phyloP scores from a whole-genome alignment of 2,329 filamentous ascomycete genomes.

The Macrophomina tecta region DNA sequence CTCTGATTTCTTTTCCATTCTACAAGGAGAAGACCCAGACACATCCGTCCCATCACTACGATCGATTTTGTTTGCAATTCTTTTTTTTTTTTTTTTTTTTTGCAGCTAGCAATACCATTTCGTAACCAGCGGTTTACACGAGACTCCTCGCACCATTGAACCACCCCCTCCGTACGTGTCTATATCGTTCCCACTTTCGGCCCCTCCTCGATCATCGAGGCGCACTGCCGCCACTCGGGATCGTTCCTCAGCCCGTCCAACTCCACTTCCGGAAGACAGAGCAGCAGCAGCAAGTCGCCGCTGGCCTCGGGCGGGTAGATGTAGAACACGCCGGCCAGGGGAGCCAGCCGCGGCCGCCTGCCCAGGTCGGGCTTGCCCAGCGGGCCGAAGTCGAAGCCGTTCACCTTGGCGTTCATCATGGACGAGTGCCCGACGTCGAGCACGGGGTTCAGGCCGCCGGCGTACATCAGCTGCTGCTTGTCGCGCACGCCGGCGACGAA shows the following conservation, averaged over 20 bases:
- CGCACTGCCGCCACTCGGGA: background rate
- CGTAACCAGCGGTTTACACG: too few species aligned
- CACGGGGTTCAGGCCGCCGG: constrained; percentile 31
- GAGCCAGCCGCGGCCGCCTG: constrained; percentile 16
- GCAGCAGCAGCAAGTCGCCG: background rate
- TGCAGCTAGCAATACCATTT: too few species aligned
- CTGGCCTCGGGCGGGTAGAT: constrained; percentile 27
- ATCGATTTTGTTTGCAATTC: too few species aligned
- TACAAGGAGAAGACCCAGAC: too few species aligned
- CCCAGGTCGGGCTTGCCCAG: constrained; percentile 30
- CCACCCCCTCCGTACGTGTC: too few species aligned
- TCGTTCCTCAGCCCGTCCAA: background rate
- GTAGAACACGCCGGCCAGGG: constrained; percentile 25
- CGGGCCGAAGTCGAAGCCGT: constrained; percentile 30
- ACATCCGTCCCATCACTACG: too few species aligned
- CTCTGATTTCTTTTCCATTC: too few species aligned
- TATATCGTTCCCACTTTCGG: background rate
- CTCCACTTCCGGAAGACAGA: background rate
- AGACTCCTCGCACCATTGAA: too few species aligned
- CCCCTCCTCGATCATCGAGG: background rate
- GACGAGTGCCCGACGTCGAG: constrained; percentile 31
- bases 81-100: too few species aligned
- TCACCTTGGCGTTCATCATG: constrained; percentile 32
- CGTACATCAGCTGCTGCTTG: constrained; percentile 37
- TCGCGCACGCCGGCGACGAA: constrained; percentile 37